A percentile compares a stretch with the other conserved stretches of the same genome.
phyloP scores from a whole-genome alignment of 164 flowering plant species.

The Paratinospora sagittata region DNA sequence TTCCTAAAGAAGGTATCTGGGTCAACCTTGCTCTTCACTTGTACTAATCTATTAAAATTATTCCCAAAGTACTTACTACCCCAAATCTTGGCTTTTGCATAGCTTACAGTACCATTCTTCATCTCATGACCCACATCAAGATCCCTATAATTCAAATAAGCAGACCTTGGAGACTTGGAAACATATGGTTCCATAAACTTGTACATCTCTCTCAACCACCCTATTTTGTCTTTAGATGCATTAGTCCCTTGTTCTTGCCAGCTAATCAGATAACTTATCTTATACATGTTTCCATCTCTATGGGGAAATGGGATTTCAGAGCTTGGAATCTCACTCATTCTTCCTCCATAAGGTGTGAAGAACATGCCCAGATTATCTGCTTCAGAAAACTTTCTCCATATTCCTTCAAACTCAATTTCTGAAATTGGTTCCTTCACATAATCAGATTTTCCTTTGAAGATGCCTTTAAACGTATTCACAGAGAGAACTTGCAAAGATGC shows the following conservation, averaged over 20 bases:
- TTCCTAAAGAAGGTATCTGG: slow-evolving; percentile 31
- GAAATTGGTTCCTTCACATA: slow-evolving; percentile 13
- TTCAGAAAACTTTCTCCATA: slow-evolving; percentile 12
- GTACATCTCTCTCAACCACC: slow-evolving; percentile 22
- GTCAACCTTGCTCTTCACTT: slow-evolving; percentile 33
- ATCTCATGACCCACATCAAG: slow-evolving; percentile 7
- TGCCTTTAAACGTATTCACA: background rate
- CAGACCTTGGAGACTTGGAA: slow-evolving; percentile 14
- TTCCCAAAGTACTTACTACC: slow-evolving; percentile 29
- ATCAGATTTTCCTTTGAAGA: slow-evolving; percentile 8
- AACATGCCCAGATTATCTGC: background rate
- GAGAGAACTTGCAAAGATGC: background rate
- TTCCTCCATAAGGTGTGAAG: slow-evolving; percentile 19
- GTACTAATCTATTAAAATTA: slow-evolving; percentile 31
- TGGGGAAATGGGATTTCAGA: slow-evolving; percentile 22
- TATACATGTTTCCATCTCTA: slow-evolving; percentile 15
- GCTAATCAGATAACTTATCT: slow-evolving; percentile 8
- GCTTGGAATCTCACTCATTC: slow-evolving; percentile 21
- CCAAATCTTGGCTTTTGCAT: slow-evolving; percentile 22
- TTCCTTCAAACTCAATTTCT: slow-evolving; percentile 9
- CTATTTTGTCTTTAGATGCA: slow-evolving; percentile 5
- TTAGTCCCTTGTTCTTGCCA: slow-evolving; percentile 12
- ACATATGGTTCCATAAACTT: slow-evolving; percentile 19
- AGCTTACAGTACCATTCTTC: slow-evolving; percentile 16
- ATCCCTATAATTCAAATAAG: slow-evolving; percentile 4